phyloP scores from a whole-genome alignment of 352 stramenopile species.

The Phytophthora boehmeriae region DNA sequence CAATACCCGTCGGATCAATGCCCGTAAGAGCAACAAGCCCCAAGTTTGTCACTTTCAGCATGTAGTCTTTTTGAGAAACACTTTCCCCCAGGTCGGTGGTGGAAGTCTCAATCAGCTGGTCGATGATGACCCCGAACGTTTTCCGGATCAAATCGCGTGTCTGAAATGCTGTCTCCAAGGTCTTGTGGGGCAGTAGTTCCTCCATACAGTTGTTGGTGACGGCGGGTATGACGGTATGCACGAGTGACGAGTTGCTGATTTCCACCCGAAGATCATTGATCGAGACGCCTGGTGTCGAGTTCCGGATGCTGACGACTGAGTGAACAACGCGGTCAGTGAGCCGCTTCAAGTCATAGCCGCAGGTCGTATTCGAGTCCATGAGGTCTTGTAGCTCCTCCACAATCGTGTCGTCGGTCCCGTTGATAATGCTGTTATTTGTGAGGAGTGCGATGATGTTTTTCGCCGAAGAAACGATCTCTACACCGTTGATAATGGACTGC shows the following conservation, averaged over 20 bases:
- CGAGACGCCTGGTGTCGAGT: slow-evolving; percentile 10
- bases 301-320: slow-evolving; percentile 22
- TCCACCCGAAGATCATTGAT: slow-evolving; percentile 31
- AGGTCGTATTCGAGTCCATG: slow-evolving; percentile 37
- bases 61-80: slow-evolving; percentile 32
- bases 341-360: slow-evolving; percentile 37
- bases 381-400: slow-evolving; percentile 33
- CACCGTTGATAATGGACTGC: slow-evolving; percentile 28
- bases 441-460: slow-evolving; percentile 26
- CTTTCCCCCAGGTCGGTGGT: slow-evolving; percentile 19
- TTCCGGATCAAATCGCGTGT: slow-evolving; percentile 36
- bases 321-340: slow-evolving; percentile 34
- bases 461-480: slow-evolving; percentile 31
- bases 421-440: slow-evolving; percentile 15
- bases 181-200: slow-evolving; percentile 28
- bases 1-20: slow-evolving; percentile 49
- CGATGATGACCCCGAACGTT: slow-evolving; percentile 33
- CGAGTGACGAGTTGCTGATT: slow-evolving; percentile 29
- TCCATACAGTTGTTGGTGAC: slow-evolving; percentile 41
- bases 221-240: slow-evolving; percentile 32
- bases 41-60: slow-evolving; percentile 35
- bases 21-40: slow-evolving; percentile 35
- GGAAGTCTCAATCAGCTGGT: slow-evolving; percentile 29
- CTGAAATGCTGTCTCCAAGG: slow-evolving; percentile 23
- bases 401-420: slow-evolving; percentile 15